Conservation (phyloP, 140 eudicot species). For the Flaveria floridana region DNA sequence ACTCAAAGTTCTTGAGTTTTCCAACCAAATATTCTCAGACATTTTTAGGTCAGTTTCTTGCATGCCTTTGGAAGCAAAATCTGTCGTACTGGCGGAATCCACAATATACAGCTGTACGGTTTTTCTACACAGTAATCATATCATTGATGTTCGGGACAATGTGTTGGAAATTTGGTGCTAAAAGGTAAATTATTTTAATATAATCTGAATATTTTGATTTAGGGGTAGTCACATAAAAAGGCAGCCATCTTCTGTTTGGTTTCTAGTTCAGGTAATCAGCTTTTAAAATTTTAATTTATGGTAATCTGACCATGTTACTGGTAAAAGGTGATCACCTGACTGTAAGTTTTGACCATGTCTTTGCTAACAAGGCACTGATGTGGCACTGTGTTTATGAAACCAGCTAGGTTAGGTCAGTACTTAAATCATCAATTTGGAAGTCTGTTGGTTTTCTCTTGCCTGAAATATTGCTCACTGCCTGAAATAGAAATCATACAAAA, state of each 20-base stretch:
- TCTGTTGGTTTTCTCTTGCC: neutral
- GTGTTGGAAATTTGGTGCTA: slow-evolving; percentile 91
- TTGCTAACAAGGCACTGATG: neutral
- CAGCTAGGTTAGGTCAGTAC: neutral
- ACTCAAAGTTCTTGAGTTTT: slow-evolving; percentile 52
- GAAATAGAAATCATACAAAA: neutral
- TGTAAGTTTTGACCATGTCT: neutral
- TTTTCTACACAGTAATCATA: slow-evolving; percentile 83
- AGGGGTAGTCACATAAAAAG: neutral
- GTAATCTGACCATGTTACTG: neutral
- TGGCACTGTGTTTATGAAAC: neutral
- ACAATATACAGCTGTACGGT: slow-evolving; percentile 90
- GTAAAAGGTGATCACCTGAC: neutral
- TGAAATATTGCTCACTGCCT: neutral
- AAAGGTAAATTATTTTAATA: slow-evolving; percentile 47
- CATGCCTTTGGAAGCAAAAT: slow-evolving; percentile 90
- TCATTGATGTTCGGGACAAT: slow-evolving; percentile 92
- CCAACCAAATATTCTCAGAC: slow-evolving; percentile 73
- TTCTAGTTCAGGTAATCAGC: too few relatives aligned
- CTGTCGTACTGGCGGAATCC: slow-evolving; percentile 94
- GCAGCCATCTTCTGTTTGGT: neutral
- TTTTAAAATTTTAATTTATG: too few relatives aligned
- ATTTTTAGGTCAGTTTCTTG: slow-evolving; percentile 59
- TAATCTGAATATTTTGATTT: neutral
- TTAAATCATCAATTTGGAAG: neutral